A percentile compares a stretch with the other conserved stretches of the same genome.
These are phyloP conservation scores for Hypoxylon sp. DNA, from an alignment of 2,329 filamentous ascomycete species.

Conservation along the genomic window DNA sequence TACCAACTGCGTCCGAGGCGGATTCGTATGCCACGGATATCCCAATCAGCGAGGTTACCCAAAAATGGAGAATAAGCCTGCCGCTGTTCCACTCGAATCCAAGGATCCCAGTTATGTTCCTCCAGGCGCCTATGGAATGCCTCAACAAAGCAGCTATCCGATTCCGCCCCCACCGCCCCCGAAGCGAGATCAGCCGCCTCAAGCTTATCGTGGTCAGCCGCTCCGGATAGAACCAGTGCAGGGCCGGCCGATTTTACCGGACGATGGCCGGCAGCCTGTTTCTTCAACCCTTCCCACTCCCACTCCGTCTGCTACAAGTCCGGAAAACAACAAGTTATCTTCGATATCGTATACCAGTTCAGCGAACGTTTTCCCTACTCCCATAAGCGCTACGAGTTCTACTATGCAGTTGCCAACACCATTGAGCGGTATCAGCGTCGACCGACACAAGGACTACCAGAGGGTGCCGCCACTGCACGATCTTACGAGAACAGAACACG, in stretches of 20 bases:
- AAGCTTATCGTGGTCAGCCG: conserved; percentile 72
- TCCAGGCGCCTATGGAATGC: conserved; percentile 74
- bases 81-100: conserved; percentile 83
- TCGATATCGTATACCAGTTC: conserved; percentile 67
- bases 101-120: conserved; percentile 79
- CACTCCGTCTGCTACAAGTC: conserved; percentile 70
- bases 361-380: conserved; percentile 72
- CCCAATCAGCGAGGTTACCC: conserved; percentile 85
- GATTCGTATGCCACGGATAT: conserved; percentile 93
- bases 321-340: conserved; percentile 74
- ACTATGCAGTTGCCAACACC: conserved; percentile 55
- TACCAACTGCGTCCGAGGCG: conserved; percentile 90
- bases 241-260: conserved; percentile 67
- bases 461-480: conserved; percentile 74
- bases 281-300: conserved; percentile 72
- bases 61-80: conserved; percentile 79
- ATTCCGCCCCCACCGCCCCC: conserved; percentile 53
- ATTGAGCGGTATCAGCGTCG: conserved; percentile 47
- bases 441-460: conserved; percentile 69
- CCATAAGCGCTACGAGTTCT: conserved; percentile 68
- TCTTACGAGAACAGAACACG: conserved; percentile 68
- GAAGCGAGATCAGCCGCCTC: conserved; percentile 69
- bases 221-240: conserved; percentile 76
- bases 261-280: conserved; percentile 72
- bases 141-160: conserved; percentile 51